Conservation (phyloP, 2,329 filamentous ascomycete genomes). For the Lomentospora prolificans region DNA sequence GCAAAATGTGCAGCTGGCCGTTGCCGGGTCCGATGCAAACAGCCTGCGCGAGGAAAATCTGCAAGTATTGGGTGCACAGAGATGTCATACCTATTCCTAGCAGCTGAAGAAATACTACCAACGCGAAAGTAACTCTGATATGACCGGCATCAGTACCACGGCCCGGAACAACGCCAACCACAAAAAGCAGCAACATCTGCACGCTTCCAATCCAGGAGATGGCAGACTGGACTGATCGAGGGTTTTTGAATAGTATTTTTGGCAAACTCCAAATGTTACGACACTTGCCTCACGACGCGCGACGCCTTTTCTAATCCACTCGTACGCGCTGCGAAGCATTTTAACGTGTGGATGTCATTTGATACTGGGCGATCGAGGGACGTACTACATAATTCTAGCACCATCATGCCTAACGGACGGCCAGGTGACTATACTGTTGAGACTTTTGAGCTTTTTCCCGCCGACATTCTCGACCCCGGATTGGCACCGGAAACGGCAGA, state of each 20-base stretch:
- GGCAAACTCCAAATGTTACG: slow-evolving; percentile 54
- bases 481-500: slow-evolving; percentile 28
- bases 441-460: slow-evolving; percentile 41
- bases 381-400: slow-evolving; percentile 33
- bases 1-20: slow-evolving; percentile 46
- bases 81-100: slow-evolving; percentile 39
- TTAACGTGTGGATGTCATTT: slow-evolving; percentile 51
- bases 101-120: slow-evolving; percentile 31
- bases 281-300: too few relatives aligned
- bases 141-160: slow-evolving; percentile 41
- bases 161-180: slow-evolving; percentile 37
- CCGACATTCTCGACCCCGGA: slow-evolving; percentile 43
- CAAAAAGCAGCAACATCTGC: slow-evolving; percentile 40
- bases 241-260: slow-evolving; percentile 34
- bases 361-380: slow-evolving; percentile 47
- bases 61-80: slow-evolving; percentile 34
- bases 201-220: slow-evolving; percentile 38
- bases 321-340: slow-evolving; percentile 44
- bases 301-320: too few relatives aligned
- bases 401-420: slow-evolving; percentile 26
- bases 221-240: slow-evolving; percentile 25
- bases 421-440: slow-evolving; percentile 34
- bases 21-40: slow-evolving; percentile 39
- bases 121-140: slow-evolving; percentile 27
- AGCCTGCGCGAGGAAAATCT: slow-evolving; percentile 38